Conservation (phyloP, 805 yeast species). For the Hanseniaspora valbyensis region DNA sequence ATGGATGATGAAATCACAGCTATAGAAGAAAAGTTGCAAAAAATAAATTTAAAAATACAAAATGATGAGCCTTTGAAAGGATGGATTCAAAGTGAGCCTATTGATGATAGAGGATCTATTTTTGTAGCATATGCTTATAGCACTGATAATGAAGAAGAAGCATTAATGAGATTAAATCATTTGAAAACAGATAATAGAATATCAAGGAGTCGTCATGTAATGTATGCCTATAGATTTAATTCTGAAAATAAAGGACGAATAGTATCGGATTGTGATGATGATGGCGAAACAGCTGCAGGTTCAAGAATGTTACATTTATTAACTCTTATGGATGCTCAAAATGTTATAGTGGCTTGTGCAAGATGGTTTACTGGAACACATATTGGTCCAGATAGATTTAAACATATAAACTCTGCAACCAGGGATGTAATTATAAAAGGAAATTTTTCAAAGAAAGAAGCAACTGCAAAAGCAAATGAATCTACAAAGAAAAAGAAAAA, state of each 20-base stretch:
- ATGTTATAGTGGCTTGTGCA: slow-evolving; percentile 69
- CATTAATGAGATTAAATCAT: slow-evolving; percentile 38
- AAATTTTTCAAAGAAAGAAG: slow-evolving; percentile 27
- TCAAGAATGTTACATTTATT: slow-evolving; percentile 69
- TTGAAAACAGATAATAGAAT: slow-evolving; percentile 58
- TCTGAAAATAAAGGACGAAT: slow-evolving; percentile 37
- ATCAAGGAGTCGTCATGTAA: slow-evolving; percentile 61
- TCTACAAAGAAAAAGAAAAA: background rate
- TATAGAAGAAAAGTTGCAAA: background rate
- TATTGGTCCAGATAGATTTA: slow-evolving; percentile 87
- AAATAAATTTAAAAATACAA: slow-evolving; percentile 19
- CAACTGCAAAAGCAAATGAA: background rate
- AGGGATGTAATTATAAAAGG: slow-evolving; percentile 71
- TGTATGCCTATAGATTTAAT: slow-evolving; percentile 76
- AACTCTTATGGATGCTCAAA: slow-evolving; percentile 68
- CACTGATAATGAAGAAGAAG: slow-evolving; percentile 60
- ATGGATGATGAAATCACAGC: slow-evolving; percentile 22
- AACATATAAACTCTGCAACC: slow-evolving; percentile 81
- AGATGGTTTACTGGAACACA: slow-evolving; percentile 92
- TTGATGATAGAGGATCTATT: slow-evolving; percentile 73
- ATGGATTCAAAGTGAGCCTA: slow-evolving; percentile 70
- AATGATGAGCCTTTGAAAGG: slow-evolving; percentile 41
- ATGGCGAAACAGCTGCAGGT: slow-evolving; percentile 96
- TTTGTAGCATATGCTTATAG: slow-evolving; percentile 65
- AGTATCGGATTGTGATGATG: slow-evolving; percentile 86